phyloP scores from a whole-genome alignment of 1,139 yeast genomes.

The Pneumocystis murina region DNA sequence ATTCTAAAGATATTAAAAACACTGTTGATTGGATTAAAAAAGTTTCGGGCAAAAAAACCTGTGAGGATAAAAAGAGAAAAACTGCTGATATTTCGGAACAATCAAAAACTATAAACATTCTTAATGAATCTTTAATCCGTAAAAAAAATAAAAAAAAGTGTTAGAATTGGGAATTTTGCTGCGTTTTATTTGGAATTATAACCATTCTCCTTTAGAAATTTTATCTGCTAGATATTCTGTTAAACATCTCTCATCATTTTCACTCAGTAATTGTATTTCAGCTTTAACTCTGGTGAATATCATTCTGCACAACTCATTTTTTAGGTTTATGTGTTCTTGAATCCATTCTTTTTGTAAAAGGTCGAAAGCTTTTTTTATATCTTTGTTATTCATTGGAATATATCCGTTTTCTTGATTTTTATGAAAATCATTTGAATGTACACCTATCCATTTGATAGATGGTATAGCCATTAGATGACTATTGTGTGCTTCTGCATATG shows the following conservation, averaged over 20 bases:
- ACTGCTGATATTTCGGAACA: not conserved
- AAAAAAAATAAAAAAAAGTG: not conserved
- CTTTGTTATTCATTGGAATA: not conserved
- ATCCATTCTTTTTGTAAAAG: not conserved
- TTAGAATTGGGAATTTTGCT: not conserved
- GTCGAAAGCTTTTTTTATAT: not conserved
- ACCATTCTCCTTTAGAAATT: not conserved
- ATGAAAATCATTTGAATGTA: slow-evolving; percentile 13
- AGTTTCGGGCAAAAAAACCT: not conserved
- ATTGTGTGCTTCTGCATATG: slow-evolving; percentile 16
- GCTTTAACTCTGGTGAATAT: slow-evolving; percentile 40
- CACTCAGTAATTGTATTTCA: slow-evolving; percentile 36
- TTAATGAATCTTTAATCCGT: not conserved
- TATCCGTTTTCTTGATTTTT: not conserved
- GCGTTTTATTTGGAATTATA: not conserved
- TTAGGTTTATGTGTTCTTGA: slow-evolving; percentile 17
- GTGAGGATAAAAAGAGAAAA: not conserved
- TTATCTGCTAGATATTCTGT: slow-evolving; percentile 1
- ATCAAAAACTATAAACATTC: not conserved
- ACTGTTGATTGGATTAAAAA: not conserved
- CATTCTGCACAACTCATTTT: slow-evolving; percentile 40
- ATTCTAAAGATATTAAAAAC: not conserved
- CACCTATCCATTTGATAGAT: slow-evolving; percentile 23
- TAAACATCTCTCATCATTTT: not conserved
- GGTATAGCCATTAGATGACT: slow-evolving; percentile 9